These are phyloP conservation scores for Fraxinus anomala DNA, from an alignment of 257 asterid genomes.

Conservation along the genomic window DNA sequence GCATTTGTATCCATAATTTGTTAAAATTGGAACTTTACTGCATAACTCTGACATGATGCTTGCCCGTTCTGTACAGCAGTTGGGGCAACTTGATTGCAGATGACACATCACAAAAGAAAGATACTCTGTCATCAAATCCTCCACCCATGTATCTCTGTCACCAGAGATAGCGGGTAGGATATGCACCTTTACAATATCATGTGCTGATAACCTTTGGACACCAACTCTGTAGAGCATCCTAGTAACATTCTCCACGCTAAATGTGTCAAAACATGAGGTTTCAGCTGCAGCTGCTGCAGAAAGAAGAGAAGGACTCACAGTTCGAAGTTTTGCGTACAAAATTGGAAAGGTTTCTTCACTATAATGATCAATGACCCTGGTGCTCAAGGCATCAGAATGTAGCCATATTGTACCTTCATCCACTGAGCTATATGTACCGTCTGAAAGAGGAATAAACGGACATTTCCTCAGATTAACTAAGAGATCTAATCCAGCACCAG, in stretches of 20 bases:
- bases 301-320: conserved; percentile 70
- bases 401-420: conserved; percentile 80
- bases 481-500: conserved; percentile 50
- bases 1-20: conserved; percentile 75
- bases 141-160: conserved; percentile 41
- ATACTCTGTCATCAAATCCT: conserved; percentile 16
- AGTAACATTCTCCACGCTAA: conserved; percentile 43
- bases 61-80: conserved; percentile 62
- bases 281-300: conserved; percentile 54
- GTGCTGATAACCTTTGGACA: conserved; percentile 52
- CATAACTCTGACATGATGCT: conserved; percentile 55
- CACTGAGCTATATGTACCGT: conserved; percentile 71
- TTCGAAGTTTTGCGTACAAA: conserved; percentile 64
- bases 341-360: conserved; percentile 61
- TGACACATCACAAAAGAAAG: conserved; percentile 1
- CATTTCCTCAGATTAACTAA: conserved; percentile 52
- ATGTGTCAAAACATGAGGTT: conserved; percentile 45
- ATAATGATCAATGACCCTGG: conserved; percentile 48
- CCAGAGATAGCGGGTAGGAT: conserved; percentile 37
- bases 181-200: conserved; percentile 34
- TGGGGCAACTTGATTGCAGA: conserved; percentile 23
- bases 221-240: conserved; percentile 49
- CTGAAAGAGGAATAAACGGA: conserved; percentile 83
- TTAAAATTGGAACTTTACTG: conserved; percentile 59
- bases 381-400: conserved; percentile 52